phyloP scores from a whole-genome alignment of 78 protist genomes.

The Dictyostelium purpureum region DNA sequence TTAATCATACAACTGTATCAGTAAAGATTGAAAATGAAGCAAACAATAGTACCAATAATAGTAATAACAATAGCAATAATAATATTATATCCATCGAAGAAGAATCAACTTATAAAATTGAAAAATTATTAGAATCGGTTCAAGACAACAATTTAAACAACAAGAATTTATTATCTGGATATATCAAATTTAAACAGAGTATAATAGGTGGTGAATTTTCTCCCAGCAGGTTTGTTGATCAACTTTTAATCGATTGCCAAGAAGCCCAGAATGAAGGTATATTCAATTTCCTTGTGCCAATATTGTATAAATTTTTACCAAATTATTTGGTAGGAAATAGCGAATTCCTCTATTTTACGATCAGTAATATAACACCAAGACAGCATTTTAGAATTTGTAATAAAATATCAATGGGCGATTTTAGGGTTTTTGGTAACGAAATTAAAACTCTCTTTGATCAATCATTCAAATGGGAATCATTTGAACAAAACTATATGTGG shows the following conservation, averaged over 20 bases:
- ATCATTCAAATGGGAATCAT: conserved; percentile 38
- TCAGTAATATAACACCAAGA: conserved; percentile 19
- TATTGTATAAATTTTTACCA: conserved; percentile 23
- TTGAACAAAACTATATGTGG: conserved; percentile 58
- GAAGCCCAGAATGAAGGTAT: background rate
- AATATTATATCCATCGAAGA: background rate
- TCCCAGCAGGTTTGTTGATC: background rate
- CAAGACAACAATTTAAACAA: background rate
- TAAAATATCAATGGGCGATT: conserved; percentile 64
- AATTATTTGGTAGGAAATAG: conserved; percentile 2
- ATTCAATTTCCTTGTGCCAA: conserved; percentile 32
- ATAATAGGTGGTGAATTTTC: background rate
- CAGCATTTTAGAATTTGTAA: conserved; percentile 29
- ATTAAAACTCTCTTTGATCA: background rate
- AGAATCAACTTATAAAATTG: conserved; percentile 24
- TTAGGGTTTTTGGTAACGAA: conserved; percentile 43
- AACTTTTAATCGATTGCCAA: conserved; percentile 17
- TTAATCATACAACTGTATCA: background rate
- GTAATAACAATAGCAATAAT: background rate
- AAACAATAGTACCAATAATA: too few relatives aligned
- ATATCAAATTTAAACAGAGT: background rate
- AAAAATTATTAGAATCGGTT: conserved; percentile 29
- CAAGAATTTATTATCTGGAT: background rate
- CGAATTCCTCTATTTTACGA: conserved; percentile 13
- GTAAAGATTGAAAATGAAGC: too few relatives aligned